Base-by-base conservation (phyloP, 2,329 filamentous ascomycete genomes). In the Aspergillus pseudotamarii region DNA sequence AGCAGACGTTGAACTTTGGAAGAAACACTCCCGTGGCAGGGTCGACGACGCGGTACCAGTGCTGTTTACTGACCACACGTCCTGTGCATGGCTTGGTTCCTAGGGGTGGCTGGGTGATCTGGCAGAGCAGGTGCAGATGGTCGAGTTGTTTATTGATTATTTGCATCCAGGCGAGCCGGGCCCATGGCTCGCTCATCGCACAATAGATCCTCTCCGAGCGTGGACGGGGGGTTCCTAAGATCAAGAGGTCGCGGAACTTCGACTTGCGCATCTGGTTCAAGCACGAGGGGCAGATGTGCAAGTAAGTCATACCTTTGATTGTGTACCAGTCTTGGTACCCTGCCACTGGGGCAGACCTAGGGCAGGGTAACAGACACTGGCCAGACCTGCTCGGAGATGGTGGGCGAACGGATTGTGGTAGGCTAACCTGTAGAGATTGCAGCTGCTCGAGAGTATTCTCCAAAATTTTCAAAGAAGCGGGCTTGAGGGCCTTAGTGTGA, bases 231-330 rank as follows among this genome's bases (percentile, higher is more conserved):
- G 87, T 83, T 41, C 87, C 86, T 3, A 84, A 84, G 12, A 88
- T 80, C 70, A 97, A 93, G 38, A 88, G 82, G 19, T 86, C 82
- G 2, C 87, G 84, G 73, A 91, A 96, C 23, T 86, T 83, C 0
- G 91, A 91, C 28, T 86, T 84, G 68, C 94, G 93, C 10, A 93
- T 86, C 6, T 84, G 84, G 3, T 85, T 83, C 75, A 91, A 93
- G 78, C 94, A 98, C 14, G 86, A 87, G 0, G 92, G 91, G 70
- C 94, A 97, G 53, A 97, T 90, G 66, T 92, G 88, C 69, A 97
- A 91, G 64, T 86, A 86, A 14, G 88, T 85, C 64, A 89, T 86
- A 16, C 88, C 86, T 4, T 87, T 87, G 5, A 97, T 82, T 0
- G 90, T 94, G 65, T 93, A 88, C 92, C 94, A 97, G 71, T 95